These are phyloP conservation scores for Stellera chamaejasme DNA, from an alignment of 345 rosid genomes.

Conservation along the genomic window DNA sequence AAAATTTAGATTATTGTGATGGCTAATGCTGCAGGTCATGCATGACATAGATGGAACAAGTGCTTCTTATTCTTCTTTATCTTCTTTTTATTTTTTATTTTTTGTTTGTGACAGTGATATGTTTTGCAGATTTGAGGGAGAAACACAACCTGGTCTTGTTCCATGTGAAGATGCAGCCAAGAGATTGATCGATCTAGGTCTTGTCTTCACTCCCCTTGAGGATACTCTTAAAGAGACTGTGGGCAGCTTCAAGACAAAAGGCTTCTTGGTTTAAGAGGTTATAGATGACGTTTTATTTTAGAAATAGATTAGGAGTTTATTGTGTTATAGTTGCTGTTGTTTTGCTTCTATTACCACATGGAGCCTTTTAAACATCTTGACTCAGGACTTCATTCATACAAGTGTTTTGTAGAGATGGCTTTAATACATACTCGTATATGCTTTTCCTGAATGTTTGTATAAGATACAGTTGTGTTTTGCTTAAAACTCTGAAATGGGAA, in stretches of 20 bases:
- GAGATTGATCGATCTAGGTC: slow-evolving; percentile 53
- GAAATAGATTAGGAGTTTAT: no score
- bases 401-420: no score
- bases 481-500: slow-evolving; percentile 6
- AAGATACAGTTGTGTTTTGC: not conserved
- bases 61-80: no score
- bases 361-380: no score
- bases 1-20: no score
- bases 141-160: slow-evolving; percentile 61
- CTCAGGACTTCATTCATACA: no score
- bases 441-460: not conserved
- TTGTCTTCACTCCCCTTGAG: slow-evolving; percentile 57
- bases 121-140: slow-evolving; percentile 30
- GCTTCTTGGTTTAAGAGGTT: slow-evolving; percentile 24
- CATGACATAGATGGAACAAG: no score
- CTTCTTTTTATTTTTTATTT: not conserved
- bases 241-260: slow-evolving; percentile 48
- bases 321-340: no score
- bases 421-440: not conserved
- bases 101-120: not conserved
- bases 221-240: slow-evolving; percentile 56
- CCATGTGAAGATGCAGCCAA: slow-evolving; percentile 62
- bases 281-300: no score
- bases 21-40: no score
- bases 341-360: no score